These are phyloP conservation scores for Pulveroboletus frians DNA, from an alignment of 768 basidiomycete species.

Conservation along the genomic window DNA sequence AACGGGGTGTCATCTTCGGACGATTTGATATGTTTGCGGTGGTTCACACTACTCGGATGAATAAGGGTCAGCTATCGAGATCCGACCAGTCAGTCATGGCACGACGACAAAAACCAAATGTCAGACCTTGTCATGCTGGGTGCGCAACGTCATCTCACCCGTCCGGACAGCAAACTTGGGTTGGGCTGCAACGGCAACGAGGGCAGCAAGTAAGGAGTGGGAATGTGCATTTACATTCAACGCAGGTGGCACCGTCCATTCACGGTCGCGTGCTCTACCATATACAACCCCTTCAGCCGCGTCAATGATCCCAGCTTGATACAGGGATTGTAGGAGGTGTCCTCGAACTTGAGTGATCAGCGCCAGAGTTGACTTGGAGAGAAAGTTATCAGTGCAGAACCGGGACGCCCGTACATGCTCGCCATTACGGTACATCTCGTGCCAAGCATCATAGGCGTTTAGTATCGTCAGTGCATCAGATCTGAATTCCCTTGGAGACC, in stretches of 20 bases:
- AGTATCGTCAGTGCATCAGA: conserved; percentile 81
- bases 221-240: conserved; percentile 72
- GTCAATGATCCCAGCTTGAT: conserved; percentile 76
- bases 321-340: conserved; percentile 72
- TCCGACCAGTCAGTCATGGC: conserved; percentile 15
- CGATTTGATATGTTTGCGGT: conserved; percentile 45
- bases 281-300: conserved; percentile 64
- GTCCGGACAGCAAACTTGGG: conserved; percentile 86
- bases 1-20: conserved; percentile 15
- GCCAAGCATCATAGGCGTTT: conserved; percentile 81
- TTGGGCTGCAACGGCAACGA: conserved; percentile 81
- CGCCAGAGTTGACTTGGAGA: conserved; percentile 78
- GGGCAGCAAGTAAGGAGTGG: conserved; percentile 69
- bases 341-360: conserved; percentile 75
- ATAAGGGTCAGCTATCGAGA: conserved; percentile 60
- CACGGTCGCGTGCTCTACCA: conserved; percentile 28
- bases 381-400: conserved; percentile 83
- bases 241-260: conserved; percentile 51
- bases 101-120: conserved; percentile 1
- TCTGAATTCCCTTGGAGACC: conserved; percentile 73
- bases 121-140: conserved; percentile 77
- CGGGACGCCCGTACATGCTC: conserved; percentile 62
- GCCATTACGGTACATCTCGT: conserved; percentile 59
- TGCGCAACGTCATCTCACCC: conserved; percentile 62
- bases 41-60: conserved; percentile 84